Conservation (phyloP, 139 green algal genomes). For the Monoraphidium neglectum region DNA sequence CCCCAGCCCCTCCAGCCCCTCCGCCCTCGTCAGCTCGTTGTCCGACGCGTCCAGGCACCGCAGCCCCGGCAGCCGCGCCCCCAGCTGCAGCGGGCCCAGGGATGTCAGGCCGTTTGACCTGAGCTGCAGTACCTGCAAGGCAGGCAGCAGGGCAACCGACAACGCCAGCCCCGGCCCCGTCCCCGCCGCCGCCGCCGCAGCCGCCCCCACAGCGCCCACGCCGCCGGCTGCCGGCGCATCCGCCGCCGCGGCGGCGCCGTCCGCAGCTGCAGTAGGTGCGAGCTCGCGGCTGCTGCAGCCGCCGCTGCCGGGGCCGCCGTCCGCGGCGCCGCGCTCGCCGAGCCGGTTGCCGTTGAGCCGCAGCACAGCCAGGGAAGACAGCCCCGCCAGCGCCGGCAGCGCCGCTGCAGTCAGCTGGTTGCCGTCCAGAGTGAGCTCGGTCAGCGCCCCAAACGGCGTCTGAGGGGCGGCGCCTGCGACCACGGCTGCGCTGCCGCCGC, state of each 20-base stretch:
- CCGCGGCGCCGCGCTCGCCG: slow-evolving; percentile 22
- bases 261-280: background rate
- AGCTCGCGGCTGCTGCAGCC: too few relatives aligned
- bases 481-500: too few relatives aligned
- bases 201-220: background rate
- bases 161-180: background rate
- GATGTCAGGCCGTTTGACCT: slow-evolving; percentile 53
- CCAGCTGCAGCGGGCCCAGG: slow-evolving; percentile 48
- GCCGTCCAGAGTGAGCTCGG: slow-evolving; percentile 63
- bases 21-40: slow-evolving; percentile 69
- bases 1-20: slow-evolving; percentile 62
- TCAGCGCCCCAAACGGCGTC: slow-evolving; percentile 46
- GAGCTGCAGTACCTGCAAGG: slow-evolving; percentile 53
- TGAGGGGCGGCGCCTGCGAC: too few relatives aligned
- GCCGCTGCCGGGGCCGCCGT: too few relatives aligned
- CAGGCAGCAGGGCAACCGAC: slow-evolving; percentile 2
- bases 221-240: background rate
- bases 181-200: background rate
- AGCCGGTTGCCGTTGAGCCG: slow-evolving; percentile 59
- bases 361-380: slow-evolving; percentile 40
- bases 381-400: slow-evolving; percentile 37
- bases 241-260: background rate
- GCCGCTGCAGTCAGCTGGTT: slow-evolving; percentile 41
- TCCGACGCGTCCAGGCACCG: slow-evolving; percentile 61
- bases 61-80: slow-evolving; percentile 31